Evolutionary conservation across 2,329 filamentous ascomycete species (phyloP), one percentile per base, ranked within the genome.

Genomic region (Harringtonia aguacate): DNA sequence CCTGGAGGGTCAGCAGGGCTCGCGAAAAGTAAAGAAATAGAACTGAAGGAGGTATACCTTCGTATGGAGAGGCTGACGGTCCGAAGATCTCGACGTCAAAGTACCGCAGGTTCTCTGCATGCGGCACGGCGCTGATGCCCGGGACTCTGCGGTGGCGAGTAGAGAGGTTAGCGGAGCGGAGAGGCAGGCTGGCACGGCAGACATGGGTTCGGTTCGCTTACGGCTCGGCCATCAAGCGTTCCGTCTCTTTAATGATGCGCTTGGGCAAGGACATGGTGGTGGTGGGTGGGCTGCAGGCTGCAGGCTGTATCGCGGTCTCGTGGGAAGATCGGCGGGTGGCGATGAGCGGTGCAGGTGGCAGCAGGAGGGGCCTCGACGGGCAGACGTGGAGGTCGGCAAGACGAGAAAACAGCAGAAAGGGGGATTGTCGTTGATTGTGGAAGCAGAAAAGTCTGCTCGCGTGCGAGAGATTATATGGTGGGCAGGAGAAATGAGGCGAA

Each of bases 11-110:
- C 4, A 29, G 14, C 17, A 4, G 17, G 31, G 38, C 24, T 34
- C 18, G 15, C 20, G 8, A 29, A 22, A 27, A 24, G 15, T 6
- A 9, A 13, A 30, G 5, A 24, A 10, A 29, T 10, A 13, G 24
- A 14, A 31, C 18, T 13, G 5, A n/a, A 18, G 18, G 15, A 14
- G 24, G 31, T 47, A 14, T 59, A 94, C 90, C 87, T 73, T 97
- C 89, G 60, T 97, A 97, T 48, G 92, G 92, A 45, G 90, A 95
- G 58, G 89, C 84, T 33, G 82, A 79, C 20, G 90, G 90, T 7
- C 90, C 90, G 60, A 95, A 82, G 60, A 98, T 95, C 57, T 86
- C 87, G 54, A 98, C 94, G 62, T 98, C 94, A 58, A 98, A 98
- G 67, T 98, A 98, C 55, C 92, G 79, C 46, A 97, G 77, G 66